Evolutionary conservation across 208 protist genomes (phyloP), one percentile per base, ranked within the genome.

Genomic region (Trypanosoma lewisi): DNA sequence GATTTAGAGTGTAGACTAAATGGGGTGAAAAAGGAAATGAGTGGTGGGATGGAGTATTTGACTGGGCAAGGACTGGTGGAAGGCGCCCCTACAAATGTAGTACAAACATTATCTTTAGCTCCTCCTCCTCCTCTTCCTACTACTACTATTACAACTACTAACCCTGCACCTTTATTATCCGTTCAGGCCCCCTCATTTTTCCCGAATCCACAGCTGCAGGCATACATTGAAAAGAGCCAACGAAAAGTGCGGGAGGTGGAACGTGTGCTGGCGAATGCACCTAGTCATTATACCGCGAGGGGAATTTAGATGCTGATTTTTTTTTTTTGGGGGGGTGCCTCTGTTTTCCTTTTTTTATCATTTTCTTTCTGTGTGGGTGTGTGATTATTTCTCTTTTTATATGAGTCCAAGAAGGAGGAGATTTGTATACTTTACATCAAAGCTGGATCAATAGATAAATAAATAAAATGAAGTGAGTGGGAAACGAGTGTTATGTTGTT

Each of bases 201-300:
- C 31, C 64, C 85, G 23, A 93, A 75, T 56, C 80, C 74, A 3
- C 69, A 70, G 49, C 66, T 93, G 65, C 83, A 87, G 63, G 62
- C 70, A 30, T 93, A 90, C 49, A 55, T 93, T 30, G 82, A 89
- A 60, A 58, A 54, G 33, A 84, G 80, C 56, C 74, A 81, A 54
- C 77, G 80, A 11, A 86, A 88, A 56, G 56, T 93, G 30, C 73
- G 78, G 11, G 83, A 93, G 66, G 67, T 73, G 6, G 77, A 83
- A 36, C 78, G 79, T 31, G 58, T 93, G 8, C 65, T 93, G 14
- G 53, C 51, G 28, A 61, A 55, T 34, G 36, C 48, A 51, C 63
- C 63, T 19, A 36, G 23, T 19, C 28, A 17, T n/a, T 3, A 41
- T 47, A 53, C 6, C 21, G 55, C 19, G 28, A 33, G 31, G 16